Evolutionary conservation across 345 rosid genomes (phyloP).

Genomic region (Diplotaxis tenuifolia): DNA sequence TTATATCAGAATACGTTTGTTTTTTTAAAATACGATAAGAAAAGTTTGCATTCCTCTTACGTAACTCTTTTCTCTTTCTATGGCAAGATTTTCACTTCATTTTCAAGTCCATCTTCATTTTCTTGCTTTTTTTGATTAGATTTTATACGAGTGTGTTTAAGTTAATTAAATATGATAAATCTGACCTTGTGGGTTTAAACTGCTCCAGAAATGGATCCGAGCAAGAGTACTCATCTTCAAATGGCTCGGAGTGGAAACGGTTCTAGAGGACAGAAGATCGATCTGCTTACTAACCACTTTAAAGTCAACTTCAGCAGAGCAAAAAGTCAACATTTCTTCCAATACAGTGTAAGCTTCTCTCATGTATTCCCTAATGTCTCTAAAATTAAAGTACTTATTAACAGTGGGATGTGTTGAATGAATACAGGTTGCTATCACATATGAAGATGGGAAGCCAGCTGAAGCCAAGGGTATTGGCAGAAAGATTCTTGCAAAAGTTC

Average conservation of each 20-base stretch:
- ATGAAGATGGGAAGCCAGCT: slow-evolving; percentile 74
- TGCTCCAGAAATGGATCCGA: background rate
- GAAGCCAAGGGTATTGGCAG: slow-evolving; percentile 68
- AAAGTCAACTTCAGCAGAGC: slow-evolving; percentile 49
- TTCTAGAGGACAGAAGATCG: slow-evolving; percentile 52
- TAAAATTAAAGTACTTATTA: background rate
- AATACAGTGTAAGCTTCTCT: slow-evolving; percentile 60
- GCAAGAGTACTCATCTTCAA: slow-evolving; percentile 44
- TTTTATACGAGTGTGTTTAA: too few relatives aligned
- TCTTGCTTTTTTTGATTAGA: too few relatives aligned
- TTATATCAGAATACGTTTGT: background rate
- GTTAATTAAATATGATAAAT: too few relatives aligned
- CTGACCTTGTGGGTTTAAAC: too few relatives aligned
- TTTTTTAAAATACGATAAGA: background rate
- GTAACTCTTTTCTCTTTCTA: too few relatives aligned
- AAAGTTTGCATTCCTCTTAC: too few relatives aligned
- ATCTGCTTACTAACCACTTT: slow-evolving; percentile 64
- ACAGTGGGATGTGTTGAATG: background rate
- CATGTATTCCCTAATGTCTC: background rate
- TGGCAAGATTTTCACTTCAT: too few relatives aligned
- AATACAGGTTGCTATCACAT: slow-evolving; percentile 55
- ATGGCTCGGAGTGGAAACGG: slow-evolving; percentile 62
- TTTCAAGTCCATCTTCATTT: too few relatives aligned
- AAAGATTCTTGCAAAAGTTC: slow-evolving; percentile 58
- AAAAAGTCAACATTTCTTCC: slow-evolving; percentile 62